These are phyloP conservation scores for Hippophae tibetana DNA, from an alignment of 306 rosid genomes.

Conservation along the genomic window DNA sequence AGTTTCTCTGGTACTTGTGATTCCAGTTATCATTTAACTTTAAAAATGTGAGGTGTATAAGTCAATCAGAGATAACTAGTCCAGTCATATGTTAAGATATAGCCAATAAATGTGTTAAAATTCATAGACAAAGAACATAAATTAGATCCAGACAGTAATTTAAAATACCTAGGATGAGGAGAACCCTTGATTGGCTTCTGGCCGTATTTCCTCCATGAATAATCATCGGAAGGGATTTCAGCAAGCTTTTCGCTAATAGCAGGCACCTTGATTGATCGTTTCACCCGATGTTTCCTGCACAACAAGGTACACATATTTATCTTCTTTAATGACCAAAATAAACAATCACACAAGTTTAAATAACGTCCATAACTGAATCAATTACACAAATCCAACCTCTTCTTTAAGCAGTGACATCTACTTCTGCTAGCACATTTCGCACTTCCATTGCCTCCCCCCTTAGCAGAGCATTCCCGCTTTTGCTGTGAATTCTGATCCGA, in stretches of 20 bases:
- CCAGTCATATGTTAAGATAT: neutral
- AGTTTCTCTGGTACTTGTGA: too few relatives aligned
- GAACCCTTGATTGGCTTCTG: conserved; percentile 99
- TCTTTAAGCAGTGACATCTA: conserved; percentile 98
- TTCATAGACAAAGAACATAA: conserved; percentile 1
- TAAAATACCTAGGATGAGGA: conserved; percentile 84
- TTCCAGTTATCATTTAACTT: too few relatives aligned
- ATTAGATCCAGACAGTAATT: conserved; percentile 6
- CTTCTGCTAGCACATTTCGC: conserved; percentile 74
- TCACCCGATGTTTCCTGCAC: conserved; percentile 85
- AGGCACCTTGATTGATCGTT: conserved; percentile 90
- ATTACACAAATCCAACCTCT: conserved; percentile 46
- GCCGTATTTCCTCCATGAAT: conserved; percentile 98
- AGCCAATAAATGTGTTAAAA: neutral
- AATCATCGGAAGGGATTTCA: conserved; percentile 97
- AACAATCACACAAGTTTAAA: too few relatives aligned
- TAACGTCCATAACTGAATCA: neutral
- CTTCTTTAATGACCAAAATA: too few relatives aligned
- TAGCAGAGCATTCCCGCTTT: conserved; percentile 77
- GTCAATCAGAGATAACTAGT: too few relatives aligned
- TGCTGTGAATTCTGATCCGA: conserved; percentile 80
- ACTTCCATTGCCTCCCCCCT: conserved; percentile 86
- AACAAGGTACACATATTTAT: too few relatives aligned
- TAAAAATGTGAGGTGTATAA: too few relatives aligned
- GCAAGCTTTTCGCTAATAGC: conserved; percentile 97